phyloP scores from a whole-genome alignment of 2,329 filamentous ascomycete species.

The Alternaria postmessia region DNA sequence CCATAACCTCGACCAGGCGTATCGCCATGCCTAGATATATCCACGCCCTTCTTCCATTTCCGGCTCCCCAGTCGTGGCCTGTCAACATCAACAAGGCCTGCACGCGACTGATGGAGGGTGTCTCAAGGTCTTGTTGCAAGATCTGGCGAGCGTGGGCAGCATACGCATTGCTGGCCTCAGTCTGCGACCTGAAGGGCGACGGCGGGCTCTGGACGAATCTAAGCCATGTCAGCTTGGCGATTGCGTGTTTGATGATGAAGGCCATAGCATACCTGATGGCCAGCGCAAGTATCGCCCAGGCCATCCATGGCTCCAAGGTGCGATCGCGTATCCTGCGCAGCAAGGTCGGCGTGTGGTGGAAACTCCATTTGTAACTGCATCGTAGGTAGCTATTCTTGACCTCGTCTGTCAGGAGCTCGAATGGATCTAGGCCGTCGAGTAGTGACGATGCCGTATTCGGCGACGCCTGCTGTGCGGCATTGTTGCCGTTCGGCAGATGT shows the following conservation, averaged over 20 bases:
- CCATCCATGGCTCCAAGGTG: constrained; percentile 50
- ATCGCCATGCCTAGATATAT: constrained; percentile 55
- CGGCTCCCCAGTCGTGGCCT: constrained; percentile 58
- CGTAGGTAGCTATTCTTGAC: constrained; percentile 53
- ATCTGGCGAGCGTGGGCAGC: constrained; percentile 52
- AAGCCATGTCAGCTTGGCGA: neutral
- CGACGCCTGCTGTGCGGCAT: constrained; percentile 30
- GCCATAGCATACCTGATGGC: constrained; percentile 44
- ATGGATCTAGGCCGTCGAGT: constrained; percentile 48
- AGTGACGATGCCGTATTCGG: constrained; percentile 37
- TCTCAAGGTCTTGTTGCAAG: constrained; percentile 52
- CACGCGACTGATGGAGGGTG: constrained; percentile 50
- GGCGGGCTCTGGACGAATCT: constrained; percentile 52
- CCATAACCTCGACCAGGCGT: constrained; percentile 52
- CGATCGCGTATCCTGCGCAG: constrained; percentile 49
- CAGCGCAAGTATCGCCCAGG: constrained; percentile 54
- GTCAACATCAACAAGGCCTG: constrained; percentile 55
- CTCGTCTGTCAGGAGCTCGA: constrained; percentile 52
- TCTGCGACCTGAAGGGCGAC: constrained; percentile 46
- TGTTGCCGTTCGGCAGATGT: constrained; percentile 36
- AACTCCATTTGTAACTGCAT: constrained; percentile 55
- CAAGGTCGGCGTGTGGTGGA: constrained; percentile 53
- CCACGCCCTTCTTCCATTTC: constrained; percentile 52
- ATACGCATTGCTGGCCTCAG: constrained; percentile 53
- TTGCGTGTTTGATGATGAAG: neutral